These are phyloP conservation scores for Termitomyces eurrhizus DNA, from an alignment of 768 basidiomycete genomes.

Conservation along the genomic window DNA sequence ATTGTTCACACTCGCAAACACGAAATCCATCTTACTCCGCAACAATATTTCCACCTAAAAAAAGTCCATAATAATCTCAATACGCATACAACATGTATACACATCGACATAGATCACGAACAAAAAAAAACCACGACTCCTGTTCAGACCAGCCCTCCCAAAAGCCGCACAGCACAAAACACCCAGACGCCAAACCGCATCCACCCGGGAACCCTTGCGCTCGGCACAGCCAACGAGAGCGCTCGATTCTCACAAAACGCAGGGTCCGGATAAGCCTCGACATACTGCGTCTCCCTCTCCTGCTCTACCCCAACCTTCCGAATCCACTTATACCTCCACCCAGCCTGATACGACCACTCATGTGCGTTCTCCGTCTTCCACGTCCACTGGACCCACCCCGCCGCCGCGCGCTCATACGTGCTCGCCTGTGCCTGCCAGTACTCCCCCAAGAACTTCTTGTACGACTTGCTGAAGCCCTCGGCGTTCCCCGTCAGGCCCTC, in stretches of 20 bases:
- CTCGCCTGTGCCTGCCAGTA: constrained; percentile 83
- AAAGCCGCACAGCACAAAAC: too few species aligned
- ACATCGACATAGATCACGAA: background rate
- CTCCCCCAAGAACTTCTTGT: constrained; percentile 78
- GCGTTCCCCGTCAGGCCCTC: constrained; percentile 67
- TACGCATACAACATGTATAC: background rate
- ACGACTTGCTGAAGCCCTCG: constrained; percentile 64
- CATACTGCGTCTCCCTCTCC: too few species aligned
- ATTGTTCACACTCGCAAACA: too few species aligned
- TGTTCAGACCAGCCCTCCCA: background rate
- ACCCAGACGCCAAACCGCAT: background rate
- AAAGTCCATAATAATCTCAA: too few species aligned
- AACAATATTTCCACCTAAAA: too few species aligned
- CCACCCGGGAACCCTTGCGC: too few species aligned
- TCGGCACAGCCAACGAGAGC: too few species aligned
- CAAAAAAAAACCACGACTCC: too few species aligned
- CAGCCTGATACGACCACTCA: constrained; percentile 88
- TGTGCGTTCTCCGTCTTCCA: constrained; percentile 83
- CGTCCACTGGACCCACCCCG: constrained; percentile 79
- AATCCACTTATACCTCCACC: constrained; percentile 54
- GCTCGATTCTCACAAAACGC: background rate
- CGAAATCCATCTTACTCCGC: too few species aligned
- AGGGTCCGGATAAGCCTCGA: background rate
- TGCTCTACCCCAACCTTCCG: too few species aligned
- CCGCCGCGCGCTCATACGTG: constrained; percentile 53